Conservation (phyloP, 805 yeast species). For the Cyberlindnera euphorbiiphila region DNA sequence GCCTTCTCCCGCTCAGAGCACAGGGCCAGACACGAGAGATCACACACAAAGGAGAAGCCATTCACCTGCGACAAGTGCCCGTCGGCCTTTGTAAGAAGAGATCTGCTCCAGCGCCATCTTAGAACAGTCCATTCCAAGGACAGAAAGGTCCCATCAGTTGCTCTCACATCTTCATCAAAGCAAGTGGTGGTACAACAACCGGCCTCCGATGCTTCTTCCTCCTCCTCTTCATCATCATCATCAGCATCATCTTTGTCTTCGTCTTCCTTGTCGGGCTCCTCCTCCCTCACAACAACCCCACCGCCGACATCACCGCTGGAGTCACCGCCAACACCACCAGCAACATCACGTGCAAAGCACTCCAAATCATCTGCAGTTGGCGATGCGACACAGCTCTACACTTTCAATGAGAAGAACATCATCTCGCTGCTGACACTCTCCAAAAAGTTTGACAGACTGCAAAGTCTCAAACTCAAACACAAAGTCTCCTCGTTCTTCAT, state of each 20-base stretch:
- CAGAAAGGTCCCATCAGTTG: no score
- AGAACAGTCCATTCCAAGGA: conserved; percentile 62
- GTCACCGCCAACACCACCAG: background rate
- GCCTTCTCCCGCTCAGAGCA: conserved; percentile 80
- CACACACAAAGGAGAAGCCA: conserved; percentile 79
- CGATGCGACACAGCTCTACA: conserved; percentile 9
- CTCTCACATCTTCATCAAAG: no score
- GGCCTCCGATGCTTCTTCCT: no score
- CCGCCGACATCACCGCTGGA: conserved; percentile 1
- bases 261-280: background rate
- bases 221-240: background rate
- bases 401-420: conserved; percentile 29
- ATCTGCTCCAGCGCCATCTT: conserved; percentile 70
- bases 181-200: no score
- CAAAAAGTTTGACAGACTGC: conserved; percentile 21
- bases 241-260: conserved; percentile 1
- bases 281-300: background rate
- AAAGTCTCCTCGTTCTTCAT: conserved; percentile 20
- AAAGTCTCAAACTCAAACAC: conserved; percentile 17
- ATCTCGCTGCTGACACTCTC: conserved; percentile 32
- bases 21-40: conserved; percentile 71
- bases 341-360: background rate
- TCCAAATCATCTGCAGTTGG: background rate
- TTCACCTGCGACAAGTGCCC: conserved; percentile 69
- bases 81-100: conserved; percentile 73